Evolutionary conservation across 495 filamentous ascomycete species (phyloP).

Genomic region (Parathielavia hyrcaniae): DNA sequence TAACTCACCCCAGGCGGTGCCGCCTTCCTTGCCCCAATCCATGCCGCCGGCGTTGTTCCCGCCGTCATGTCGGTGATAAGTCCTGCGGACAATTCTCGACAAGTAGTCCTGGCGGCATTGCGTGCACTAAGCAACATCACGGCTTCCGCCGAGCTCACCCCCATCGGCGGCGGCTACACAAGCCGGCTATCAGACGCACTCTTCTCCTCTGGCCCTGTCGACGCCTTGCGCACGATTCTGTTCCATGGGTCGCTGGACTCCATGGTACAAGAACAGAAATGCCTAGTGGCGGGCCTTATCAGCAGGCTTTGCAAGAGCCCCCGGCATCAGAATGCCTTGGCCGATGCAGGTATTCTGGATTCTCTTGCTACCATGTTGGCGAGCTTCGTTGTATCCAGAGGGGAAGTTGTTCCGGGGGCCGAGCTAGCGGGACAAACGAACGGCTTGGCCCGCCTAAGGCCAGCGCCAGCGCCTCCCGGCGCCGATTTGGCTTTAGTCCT

Average conservation of each 20-base stretch:
- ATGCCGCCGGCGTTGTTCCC: conserved; percentile 58
- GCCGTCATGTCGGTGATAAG: conserved; percentile 62
- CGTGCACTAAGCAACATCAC: conserved; percentile 67
- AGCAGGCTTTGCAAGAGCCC: conserved; percentile 57
- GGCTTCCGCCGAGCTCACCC: conserved; percentile 51
- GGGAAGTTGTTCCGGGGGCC: conserved; percentile 57
- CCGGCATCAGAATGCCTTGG: conserved; percentile 59
- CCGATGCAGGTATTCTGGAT: conserved; percentile 69
- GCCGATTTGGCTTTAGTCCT: conserved; percentile 64
- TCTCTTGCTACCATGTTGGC: conserved; percentile 71
- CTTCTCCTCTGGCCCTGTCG: conserved; percentile 55
- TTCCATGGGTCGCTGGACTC: conserved; percentile 47
- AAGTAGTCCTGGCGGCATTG: conserved; percentile 65
- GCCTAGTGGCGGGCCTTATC: conserved; percentile 60
- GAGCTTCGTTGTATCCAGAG: conserved; percentile 61
- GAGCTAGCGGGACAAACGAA: conserved; percentile 40
- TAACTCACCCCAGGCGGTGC: conserved; percentile 60
- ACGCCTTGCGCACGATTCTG: conserved; percentile 58
- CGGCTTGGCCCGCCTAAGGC: conserved; percentile 42
- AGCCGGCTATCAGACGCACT: conserved; percentile 52
- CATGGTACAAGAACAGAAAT: conserved; percentile 57
- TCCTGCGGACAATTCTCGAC: conserved; percentile 55
- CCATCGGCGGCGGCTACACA: conserved; percentile 27
- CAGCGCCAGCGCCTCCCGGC: conserved; percentile 51
- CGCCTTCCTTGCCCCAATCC: conserved; percentile 66